Base-by-base conservation (phyloP, 768 basidiomycete genomes). In the Termitomyces sp. region DNA sequence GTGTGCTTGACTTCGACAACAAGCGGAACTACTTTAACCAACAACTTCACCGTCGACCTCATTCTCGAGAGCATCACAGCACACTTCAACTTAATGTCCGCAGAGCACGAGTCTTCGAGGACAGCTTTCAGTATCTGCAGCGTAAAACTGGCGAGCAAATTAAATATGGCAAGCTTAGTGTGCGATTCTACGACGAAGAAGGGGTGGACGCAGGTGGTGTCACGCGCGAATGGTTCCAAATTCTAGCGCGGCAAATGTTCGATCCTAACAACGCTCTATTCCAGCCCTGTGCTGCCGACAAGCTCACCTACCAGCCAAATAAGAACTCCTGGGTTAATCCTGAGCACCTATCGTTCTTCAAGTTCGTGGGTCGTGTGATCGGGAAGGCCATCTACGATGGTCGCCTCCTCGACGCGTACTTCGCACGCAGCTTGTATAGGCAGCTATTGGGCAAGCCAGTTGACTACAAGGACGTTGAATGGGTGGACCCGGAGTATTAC, bases 121-220 rank as follows among this genome's bases (percentile, higher is more conserved):
- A 99, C 69, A 98, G 95, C 64, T 98, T 92, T 85, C 89, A 92
- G 66, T 82, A 91, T 63, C 81, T 99, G 33, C 92, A 93, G 68
- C 80, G 94, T 44, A 91, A 93, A 71, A 86, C 85, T 3, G 95
- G 95, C 36, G 95, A 98, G 30, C 93, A 98, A 72, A 93, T 99
- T 78, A 98, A 98, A 73, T 89, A 93, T 68, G 96, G 97, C 62
- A 99, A 99, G 71, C 85, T 99, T 56, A 97, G 89, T 68, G 87
- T 98, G 57, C 88, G 95, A 52, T 99, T 97, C 76, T 93, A 93
- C 66, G 90, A 94, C 56, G 97, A 99, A 68, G 97, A 98, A 68
- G 97, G 97, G 52, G 93, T 99, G 22, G 97, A 99, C 69, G 97
- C 97, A 0, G 97, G 97, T 22, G 97, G 97, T 64, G 93, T 99